Conservation (phyloP, 305 asterid genomes). For the Nicotiana rustica region DNA sequence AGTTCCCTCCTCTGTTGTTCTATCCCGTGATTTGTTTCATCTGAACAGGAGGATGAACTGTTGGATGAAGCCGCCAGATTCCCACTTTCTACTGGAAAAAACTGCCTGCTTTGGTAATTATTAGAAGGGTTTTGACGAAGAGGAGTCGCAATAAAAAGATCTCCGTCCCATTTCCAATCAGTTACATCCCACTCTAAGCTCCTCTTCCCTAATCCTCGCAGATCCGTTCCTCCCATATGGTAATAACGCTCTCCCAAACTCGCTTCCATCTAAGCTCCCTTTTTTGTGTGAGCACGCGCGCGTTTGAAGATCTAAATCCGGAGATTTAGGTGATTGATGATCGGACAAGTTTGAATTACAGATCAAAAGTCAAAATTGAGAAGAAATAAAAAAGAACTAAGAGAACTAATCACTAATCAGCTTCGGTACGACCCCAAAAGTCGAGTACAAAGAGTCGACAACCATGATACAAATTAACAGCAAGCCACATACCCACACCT, state of each 20-base stretch:
- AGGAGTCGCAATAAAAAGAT: constrained; percentile 74
- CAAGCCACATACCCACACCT: constrained; percentile 38
- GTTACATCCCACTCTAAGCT: constrained; percentile 75
- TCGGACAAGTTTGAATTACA: constrained; percentile 31
- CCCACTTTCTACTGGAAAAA: constrained; percentile 61
- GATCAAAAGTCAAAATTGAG: constrained; percentile 40
- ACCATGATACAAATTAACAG: constrained; percentile 45
- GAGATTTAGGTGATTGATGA: background rate
- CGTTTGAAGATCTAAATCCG: constrained; percentile 10
- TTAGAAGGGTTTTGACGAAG: constrained; percentile 46
- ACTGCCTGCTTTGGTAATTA: constrained; percentile 52
- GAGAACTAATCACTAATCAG: constrained; percentile 52
- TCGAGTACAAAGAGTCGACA: constrained; percentile 39
- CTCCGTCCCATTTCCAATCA: constrained; percentile 84
- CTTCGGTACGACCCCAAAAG: constrained; percentile 50
- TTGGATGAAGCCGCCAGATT: constrained; percentile 48
- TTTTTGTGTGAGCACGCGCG: background rate
- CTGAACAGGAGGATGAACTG: constrained; percentile 69
- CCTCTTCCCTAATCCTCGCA: constrained; percentile 51
- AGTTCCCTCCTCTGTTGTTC: constrained; percentile 47
- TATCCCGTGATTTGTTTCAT: constrained; percentile 49
- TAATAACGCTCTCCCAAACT: constrained; percentile 49
- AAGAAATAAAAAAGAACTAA: constrained; percentile 14
- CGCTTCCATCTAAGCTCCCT: constrained; percentile 51
- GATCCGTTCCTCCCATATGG: constrained; percentile 49